Base-by-base conservation (phyloP, 306 rosid species). In the Boehmeria nivea region DNA sequence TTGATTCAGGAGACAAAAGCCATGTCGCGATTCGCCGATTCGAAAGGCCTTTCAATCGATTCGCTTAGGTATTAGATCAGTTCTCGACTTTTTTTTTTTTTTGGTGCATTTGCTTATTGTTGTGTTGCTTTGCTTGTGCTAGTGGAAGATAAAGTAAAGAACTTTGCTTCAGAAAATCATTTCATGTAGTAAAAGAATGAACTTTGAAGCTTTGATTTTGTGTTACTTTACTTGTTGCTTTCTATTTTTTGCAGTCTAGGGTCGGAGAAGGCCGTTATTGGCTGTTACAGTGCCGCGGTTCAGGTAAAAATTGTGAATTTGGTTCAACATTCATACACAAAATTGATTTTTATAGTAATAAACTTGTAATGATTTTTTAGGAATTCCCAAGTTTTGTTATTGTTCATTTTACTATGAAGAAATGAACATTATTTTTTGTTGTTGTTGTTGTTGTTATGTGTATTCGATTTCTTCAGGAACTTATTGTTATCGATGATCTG, bases 401-500 rank as follows among this genome's bases (percentile, higher is more conserved):
- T n/a, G n/a, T n/a, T n/a, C n/a, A n/a, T n/a, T n/a, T n/a, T n/a
- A n/a, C 2, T 34, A 19, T 10, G 19, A 54, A 10, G 27, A 36
- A 11, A 11, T 24, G 14, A 54, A 28, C 9, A 6, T 26, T 18
- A 1, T 4, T 20, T 18, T 0, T 17, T 17, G 17, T 18, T 14
- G 17, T 3, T 11, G 12, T 38, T 14, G 12, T 37, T 25, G 24
- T 16, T 2, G 14, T 15, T 15, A 0, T 12, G 2, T 51, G 1
- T 51, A 51, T 51, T n/a, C n/a, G n/a, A n/a, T n/a, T n/a, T 12
- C 16, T 72, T 64, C 61, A 90, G 98, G 98, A 91, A 77, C 96
- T 91, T 75, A 78, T 91, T 56, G 89, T 91, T 39, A 84, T 91
- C 64, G 98, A 91, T 69, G 96, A 87, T 67, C 71, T 91, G 42